Percentiles rank a stretch among this genome's conserved stretches.
These are phyloP conservation scores for Colletotrichum chrysophilum DNA, from an alignment of 2,329 filamentous ascomycete species.

Conservation along the genomic window DNA sequence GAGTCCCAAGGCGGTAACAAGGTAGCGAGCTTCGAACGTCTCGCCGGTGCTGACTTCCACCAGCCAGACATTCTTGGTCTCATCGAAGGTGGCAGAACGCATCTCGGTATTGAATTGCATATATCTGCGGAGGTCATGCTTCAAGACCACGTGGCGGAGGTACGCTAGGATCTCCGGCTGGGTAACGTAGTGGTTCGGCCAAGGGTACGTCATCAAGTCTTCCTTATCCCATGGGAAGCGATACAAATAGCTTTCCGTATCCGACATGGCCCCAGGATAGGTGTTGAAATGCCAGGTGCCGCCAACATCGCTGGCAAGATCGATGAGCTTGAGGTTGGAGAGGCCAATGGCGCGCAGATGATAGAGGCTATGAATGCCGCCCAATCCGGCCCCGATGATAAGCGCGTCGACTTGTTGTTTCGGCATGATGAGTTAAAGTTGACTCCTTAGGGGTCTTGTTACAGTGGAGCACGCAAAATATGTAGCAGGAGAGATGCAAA, in stretches of 20 bases:
- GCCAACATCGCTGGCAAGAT: conserved; percentile 27
- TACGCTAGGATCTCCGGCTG: conserved; percentile 15
- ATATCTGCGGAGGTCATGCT: neutral
- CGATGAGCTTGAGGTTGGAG: neutral
- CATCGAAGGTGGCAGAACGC: neutral
- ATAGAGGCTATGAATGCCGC: neutral
- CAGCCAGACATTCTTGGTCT: neutral
- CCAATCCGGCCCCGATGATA: neutral
- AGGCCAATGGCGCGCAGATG: neutral
- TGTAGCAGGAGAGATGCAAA: neutral
- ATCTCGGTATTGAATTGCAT: neutral
- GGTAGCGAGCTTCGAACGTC: neutral
- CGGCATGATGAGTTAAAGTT: neutral
- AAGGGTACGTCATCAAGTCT: conserved; percentile 9
- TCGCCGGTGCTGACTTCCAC: neutral
- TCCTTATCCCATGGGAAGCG: conserved; percentile 6
- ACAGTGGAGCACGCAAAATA: neutral
- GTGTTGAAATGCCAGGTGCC: conserved; percentile 28
- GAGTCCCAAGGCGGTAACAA: neutral
- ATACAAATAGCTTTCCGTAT: neutral
- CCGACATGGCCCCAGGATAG: conserved; percentile 19
- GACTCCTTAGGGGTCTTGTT: neutral
- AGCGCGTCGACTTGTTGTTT: neutral
- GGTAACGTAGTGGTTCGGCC: neutral
- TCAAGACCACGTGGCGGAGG: neutral